These are phyloP conservation scores for Phytophthora palmivora DNA, from an alignment of 352 stramenopile species.

Conservation along the genomic window DNA sequence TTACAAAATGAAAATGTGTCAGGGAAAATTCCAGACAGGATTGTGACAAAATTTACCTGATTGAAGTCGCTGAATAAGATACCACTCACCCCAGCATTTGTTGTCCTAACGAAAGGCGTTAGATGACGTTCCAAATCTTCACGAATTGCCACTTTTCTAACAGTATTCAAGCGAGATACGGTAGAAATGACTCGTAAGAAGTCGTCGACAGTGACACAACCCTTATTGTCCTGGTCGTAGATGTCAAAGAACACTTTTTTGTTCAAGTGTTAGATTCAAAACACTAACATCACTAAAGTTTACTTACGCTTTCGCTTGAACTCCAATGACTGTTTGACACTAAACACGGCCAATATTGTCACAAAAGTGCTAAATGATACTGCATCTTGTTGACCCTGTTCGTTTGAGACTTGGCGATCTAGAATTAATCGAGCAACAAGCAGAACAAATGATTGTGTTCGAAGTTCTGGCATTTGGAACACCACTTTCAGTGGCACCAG, in stretches of 20 bases:
- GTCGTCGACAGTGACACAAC: constrained; percentile 37
- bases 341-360: constrained; percentile 45
- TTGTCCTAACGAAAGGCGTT: constrained; percentile 11
- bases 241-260: constrained; percentile 60
- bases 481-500: constrained; percentile 10
- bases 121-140: constrained; percentile 23
- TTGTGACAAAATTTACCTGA: constrained; percentile 17
- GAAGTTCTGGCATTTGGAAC: constrained; percentile 49
- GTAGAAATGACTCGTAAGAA: constrained; percentile 34
- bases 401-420: not conserved
- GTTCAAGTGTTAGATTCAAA: not conserved
- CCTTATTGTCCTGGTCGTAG: constrained; percentile 46
- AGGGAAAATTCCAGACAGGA: too few relatives aligned
- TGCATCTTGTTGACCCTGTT: not conserved
- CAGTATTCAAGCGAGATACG: constrained; percentile 13
- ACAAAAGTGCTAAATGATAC: constrained; percentile 42
- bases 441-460: constrained; percentile 25
- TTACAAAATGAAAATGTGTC: not conserved
- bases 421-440: constrained; percentile 26
- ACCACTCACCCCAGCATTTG: not conserved
- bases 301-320: constrained; percentile 41
- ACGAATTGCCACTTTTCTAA: not conserved
- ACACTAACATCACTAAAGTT: not conserved
- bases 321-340: constrained; percentile 41
- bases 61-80: constrained; percentile 23